Base-by-base conservation (phyloP, 2,329 filamentous ascomycete species). In the Ascochyta clinopodiicola region DNA sequence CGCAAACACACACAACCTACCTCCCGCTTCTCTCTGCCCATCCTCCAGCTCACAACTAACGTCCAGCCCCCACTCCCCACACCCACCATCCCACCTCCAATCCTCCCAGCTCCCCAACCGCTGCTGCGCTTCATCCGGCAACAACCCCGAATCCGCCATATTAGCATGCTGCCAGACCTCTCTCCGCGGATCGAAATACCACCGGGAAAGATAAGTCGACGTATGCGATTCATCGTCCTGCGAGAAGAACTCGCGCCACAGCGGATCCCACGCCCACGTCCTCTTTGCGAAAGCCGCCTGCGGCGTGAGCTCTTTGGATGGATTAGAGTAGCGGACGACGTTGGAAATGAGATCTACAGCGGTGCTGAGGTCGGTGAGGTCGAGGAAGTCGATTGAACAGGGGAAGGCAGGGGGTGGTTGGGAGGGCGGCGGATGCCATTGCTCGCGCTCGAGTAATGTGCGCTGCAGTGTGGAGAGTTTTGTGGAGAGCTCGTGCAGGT, bases 1-100 rank as follows among this genome's bases (percentile, higher is more conserved):
- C 12, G 46, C 52, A 43, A 56, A 56, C 0, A 56, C 37, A 10
- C 40, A 56, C 36, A 50, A 27, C 36, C n/a, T 50, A 4, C 35
- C 46, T 1, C 52, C 52, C 2, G 15, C 24, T 7, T 8, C 36
- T 31, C 29, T 40, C 12, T 19, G 21, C 9, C 19, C 36, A 19
- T 50, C 46, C 13, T 43, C 42, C 6, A 56, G 12, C 42, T 56
- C 52, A 25, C 13, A 13, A 9, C 52, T 56, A 7, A 56, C 52
- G 43, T 56, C 52, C 4, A 56, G 12, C 19, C 42, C 46, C 52
- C 52, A 56, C 46, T 50, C 52, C 24, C 51, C 52, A 31, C 40
- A 24, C 21, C 42, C 36, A 12, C 27, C 22, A 43, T 56, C 46
- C 52, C 52, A 56, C 4, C 19, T 19, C 52, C 52, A 56, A 13